Base-by-base conservation (phyloP, 164 flowering plant species). In the Annona squamosa region DNA sequence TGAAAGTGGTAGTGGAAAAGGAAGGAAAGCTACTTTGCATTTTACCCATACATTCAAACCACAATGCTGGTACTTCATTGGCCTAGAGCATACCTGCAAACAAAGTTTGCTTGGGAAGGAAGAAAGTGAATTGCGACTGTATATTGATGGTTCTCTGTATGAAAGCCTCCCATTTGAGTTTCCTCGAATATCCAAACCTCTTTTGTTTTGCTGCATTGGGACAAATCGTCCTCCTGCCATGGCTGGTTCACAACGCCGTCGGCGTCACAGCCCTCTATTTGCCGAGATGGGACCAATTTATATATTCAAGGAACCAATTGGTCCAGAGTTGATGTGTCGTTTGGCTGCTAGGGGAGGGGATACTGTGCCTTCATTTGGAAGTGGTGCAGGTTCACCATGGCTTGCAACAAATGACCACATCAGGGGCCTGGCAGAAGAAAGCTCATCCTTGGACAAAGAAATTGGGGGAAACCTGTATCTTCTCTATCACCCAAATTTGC, bases 221-320 rank as follows among this genome's bases (percentile, higher is more conserved):
- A 91, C 99, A 63, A 96, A 96, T 73, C 98, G 97, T 65, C 99
- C 99, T 77, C 97, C 99, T 62, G 93, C 98, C 45, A 90, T 96
- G 87, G 99, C 98, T 78, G 99, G 98, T 63, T 85, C 93, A 82
- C 98, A 96, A 75, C 92, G 97, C 3, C 97, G 98, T 61, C 91
- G 97, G 37, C 97, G 97, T 48, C 99, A 96, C 68, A 91, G 99
- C 73, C 98, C 99, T 47, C 83, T 96, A 67, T 96, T 96, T 91
- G 98, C 99, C 76, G 99, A 96, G 80, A 91, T 96, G 98, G 99
- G 99, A 9, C 98, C 99, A 45, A 78, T 96, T 72, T 96, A 96
- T 81, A 90, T 96, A 3, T 96, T 96, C 74, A 91, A 86, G 86
- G 99, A 96, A 73, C 90, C 97, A 52, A 86, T 96, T 84, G 99